Conservation (phyloP, 352 stramenopile genomes). For the Halophytophthora polymorphica region DNA sequence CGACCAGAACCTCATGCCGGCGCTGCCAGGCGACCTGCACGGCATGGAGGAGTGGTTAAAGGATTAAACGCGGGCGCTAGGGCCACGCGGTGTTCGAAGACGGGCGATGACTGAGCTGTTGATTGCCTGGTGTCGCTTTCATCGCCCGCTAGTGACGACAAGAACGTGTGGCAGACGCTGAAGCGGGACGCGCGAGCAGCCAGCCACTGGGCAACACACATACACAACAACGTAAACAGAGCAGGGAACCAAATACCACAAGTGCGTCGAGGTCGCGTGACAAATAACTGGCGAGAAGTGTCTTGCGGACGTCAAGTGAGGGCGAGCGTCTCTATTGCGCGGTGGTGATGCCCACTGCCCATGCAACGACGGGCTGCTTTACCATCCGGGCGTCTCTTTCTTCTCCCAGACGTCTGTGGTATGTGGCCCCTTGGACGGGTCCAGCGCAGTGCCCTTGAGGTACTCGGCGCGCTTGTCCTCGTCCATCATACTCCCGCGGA, state of each 20-base stretch:
- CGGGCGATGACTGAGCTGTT: too few relatives aligned
- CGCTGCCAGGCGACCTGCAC: slow-evolving; percentile 65
- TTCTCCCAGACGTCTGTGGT: slow-evolving; percentile 56
- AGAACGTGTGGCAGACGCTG: too few relatives aligned
- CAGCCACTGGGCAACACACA: too few relatives aligned
- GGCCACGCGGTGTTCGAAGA: slow-evolving; percentile 6
- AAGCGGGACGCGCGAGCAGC: too few relatives aligned
- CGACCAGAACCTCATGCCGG: slow-evolving; percentile 36
- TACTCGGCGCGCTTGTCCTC: slow-evolving; percentile 68
- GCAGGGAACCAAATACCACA: too few relatives aligned
- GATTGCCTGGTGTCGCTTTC: too few relatives aligned
- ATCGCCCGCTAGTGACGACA: neutral
- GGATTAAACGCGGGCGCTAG: slow-evolving; percentile 45
- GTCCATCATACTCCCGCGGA: slow-evolving; percentile 77
- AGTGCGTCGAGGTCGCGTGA: too few relatives aligned
- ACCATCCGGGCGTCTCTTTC: slow-evolving; percentile 76
- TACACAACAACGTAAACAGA: too few relatives aligned
- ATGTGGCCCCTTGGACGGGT: slow-evolving; percentile 50
- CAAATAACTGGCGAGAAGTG: too few relatives aligned
- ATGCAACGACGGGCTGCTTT: slow-evolving; percentile 3
- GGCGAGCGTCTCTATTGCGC: too few relatives aligned
- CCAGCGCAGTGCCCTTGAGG: slow-evolving; percentile 63
- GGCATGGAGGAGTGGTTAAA: slow-evolving; percentile 81
- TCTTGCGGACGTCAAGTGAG: too few relatives aligned
- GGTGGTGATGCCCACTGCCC: too few relatives aligned